Conservation (phyloP, 768 basidiomycete genomes). For the Pulveroboletus sp. region DNA sequence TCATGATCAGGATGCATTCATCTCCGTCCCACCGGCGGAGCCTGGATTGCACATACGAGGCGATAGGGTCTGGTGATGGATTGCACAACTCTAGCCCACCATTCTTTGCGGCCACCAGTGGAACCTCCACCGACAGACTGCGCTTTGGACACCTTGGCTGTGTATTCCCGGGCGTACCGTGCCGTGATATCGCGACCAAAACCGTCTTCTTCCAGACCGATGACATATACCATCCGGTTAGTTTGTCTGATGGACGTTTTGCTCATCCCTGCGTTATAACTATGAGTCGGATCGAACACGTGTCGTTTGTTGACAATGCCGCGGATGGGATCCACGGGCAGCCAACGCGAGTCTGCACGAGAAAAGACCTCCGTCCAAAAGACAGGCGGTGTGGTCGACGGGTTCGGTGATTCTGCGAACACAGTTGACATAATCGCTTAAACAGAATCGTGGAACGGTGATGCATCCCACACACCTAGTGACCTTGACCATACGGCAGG, state of each 20-base stretch:
- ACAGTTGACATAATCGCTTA: conserved; percentile 22
- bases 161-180: conserved; percentile 79
- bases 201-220: conserved; percentile 93
- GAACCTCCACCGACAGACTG: conserved; percentile 53
- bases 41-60: conserved; percentile 49
- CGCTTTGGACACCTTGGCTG: conserved; percentile 74
- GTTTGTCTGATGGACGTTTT: conserved; percentile 36
- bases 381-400: conserved; percentile 67
- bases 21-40: conserved; percentile 18
- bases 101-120: conserved; percentile 61
- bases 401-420: conserved; percentile 38
- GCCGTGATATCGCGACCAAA: conserved; percentile 88
- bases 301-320: conserved; percentile 75
- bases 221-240: conserved; percentile 89
- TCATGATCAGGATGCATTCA: conserved; percentile 10
- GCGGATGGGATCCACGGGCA: conserved; percentile 87
- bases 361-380: conserved; percentile 99
- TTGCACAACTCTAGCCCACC: conserved; percentile 76
- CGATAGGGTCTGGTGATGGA: conserved; percentile 72
- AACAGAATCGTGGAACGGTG: conserved; percentile 9
- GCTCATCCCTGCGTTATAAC: conserved; percentile 15
- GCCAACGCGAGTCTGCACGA: conserved; percentile 84
- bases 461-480: conserved; percentile 15
- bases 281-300: conserved; percentile 66
- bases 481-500: conserved; percentile 12